phyloP scores from a whole-genome alignment of 2,329 filamentous ascomycete species.

The Pseudophaeomoniella oleicola region DNA sequence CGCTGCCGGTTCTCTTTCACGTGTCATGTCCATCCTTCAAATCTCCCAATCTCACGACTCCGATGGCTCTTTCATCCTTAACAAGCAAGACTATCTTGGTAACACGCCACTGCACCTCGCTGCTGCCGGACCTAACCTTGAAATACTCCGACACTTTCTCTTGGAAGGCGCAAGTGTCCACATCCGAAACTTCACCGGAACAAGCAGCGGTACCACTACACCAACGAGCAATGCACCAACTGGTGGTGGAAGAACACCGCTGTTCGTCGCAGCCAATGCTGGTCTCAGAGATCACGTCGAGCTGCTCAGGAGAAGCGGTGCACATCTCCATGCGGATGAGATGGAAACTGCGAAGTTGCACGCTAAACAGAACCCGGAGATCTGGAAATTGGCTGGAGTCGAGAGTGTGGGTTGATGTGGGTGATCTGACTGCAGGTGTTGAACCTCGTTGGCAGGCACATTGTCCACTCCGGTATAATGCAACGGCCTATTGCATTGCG shows the following conservation, averaged over 20 bases:
- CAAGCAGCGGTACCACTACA: background rate
- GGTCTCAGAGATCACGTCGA: slow-evolving; percentile 39
- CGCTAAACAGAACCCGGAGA: slow-evolving; percentile 23
- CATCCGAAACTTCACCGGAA: background rate
- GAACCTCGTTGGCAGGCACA: too few species aligned
- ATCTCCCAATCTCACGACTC: slow-evolving; percentile 16
- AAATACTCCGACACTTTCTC: slow-evolving; percentile 41
- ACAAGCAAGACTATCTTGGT: slow-evolving; percentile 65
- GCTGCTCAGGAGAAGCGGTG: slow-evolving; percentile 40
- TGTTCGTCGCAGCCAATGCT: slow-evolving; percentile 44
- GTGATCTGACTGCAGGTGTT: too few species aligned
- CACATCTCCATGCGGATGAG: slow-evolving; percentile 45
- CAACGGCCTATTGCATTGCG: too few species aligned
- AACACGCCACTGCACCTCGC: slow-evolving; percentile 55
- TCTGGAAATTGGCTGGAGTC: slow-evolving; percentile 29
- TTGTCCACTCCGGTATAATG: too few species aligned
- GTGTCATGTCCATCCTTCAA: slow-evolving; percentile 53
- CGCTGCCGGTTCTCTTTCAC: slow-evolving; percentile 50
- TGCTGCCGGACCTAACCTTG: slow-evolving; percentile 38
- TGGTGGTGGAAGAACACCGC: slow-evolving; percentile 35
- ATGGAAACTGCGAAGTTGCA: slow-evolving; percentile 35
- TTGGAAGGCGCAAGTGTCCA: slow-evolving; percentile 30
- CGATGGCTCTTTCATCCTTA: slow-evolving; percentile 54
- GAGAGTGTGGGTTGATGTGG: slow-evolving; percentile 7
- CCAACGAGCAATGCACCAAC: slow-evolving; percentile 37